Conservation (phyloP, 306 rosid genomes). For the Fragaria nilgerrensis region DNA sequence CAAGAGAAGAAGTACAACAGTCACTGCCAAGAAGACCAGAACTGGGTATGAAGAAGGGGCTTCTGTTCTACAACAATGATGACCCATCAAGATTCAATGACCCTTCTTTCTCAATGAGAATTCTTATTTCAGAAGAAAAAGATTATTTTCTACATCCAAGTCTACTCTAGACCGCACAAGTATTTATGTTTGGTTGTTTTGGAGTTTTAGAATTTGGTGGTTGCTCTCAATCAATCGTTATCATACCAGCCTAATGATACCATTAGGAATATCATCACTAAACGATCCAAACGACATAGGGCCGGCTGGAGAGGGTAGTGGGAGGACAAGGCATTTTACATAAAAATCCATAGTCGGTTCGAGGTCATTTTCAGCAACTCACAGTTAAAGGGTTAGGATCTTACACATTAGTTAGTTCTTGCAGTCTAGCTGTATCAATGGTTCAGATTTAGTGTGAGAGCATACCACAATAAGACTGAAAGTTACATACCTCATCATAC, state of each 20-base stretch:
- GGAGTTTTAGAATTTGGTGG: neutral
- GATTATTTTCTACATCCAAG: neutral
- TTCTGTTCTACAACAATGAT: slow-evolving; percentile 39
- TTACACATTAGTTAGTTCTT: neutral
- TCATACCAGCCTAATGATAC: slow-evolving; percentile 1
- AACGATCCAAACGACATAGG: neutral
- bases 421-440: neutral
- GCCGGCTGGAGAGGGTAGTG: neutral
- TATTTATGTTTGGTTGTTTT: slow-evolving; percentile 16
- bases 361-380: neutral
- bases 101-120: slow-evolving; percentile 13
- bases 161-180: slow-evolving; percentile 33
- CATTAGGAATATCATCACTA: neutral
- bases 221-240: slow-evolving; percentile 15
- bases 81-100: slow-evolving; percentile 39
- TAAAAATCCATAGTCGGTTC: neutral
- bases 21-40: slow-evolving; percentile 51
- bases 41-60: slow-evolving; percentile 35
- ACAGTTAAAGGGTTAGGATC: neutral
- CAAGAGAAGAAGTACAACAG: slow-evolving; percentile 25
- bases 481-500: neutral
- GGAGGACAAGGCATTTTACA: neutral
- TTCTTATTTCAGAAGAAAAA: neutral
- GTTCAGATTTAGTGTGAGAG: neutral
- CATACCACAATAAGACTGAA: neutral